Conservation (phyloP, 257 asterid species). For the Sherardia arvensis region DNA sequence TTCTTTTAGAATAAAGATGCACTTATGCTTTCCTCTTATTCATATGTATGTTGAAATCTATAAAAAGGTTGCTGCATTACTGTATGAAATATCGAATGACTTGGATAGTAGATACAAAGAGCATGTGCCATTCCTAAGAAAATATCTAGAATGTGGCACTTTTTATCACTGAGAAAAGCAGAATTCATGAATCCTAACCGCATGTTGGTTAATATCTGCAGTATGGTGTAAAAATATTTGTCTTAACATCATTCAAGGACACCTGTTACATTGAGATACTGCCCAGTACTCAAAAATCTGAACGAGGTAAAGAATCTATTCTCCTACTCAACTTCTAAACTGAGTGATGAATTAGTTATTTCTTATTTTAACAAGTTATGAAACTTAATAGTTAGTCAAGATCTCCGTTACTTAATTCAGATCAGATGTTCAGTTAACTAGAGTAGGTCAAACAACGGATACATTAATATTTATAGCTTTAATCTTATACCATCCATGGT, state of each 20-base stretch:
- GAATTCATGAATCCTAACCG: slow-evolving; percentile 15
- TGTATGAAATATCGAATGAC: not conserved
- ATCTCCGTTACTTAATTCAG: not conserved
- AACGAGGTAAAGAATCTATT: slow-evolving; percentile 52
- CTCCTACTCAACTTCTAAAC: not conserved
- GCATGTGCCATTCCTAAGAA: slow-evolving; percentile 1
- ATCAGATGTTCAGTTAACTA: not conserved
- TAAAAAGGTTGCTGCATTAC: not conserved
- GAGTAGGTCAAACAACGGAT: too few species aligned
- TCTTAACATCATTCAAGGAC: slow-evolving; percentile 88
- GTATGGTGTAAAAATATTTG: slow-evolving; percentile 89
- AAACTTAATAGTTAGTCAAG: not conserved
- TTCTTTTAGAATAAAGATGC: not conserved
- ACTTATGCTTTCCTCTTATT: not conserved
- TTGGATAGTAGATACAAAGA: not conserved
- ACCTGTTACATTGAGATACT: slow-evolving; percentile 94
- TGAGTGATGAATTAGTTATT: not conserved
- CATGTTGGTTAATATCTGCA: slow-evolving; percentile 35
- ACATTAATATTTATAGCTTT: too few species aligned
- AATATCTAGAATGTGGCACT: not conserved
- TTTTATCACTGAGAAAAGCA: not conserved
- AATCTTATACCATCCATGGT: too few species aligned
- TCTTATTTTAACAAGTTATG: not conserved
- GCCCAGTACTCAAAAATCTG: slow-evolving; percentile 75
- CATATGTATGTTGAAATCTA: not conserved